Percentiles rank a stretch among this genome's conserved stretches.
phyloP scores from a whole-genome alignment of 176 grass and related monocot species.

The Aegilops bicornis region DNA sequence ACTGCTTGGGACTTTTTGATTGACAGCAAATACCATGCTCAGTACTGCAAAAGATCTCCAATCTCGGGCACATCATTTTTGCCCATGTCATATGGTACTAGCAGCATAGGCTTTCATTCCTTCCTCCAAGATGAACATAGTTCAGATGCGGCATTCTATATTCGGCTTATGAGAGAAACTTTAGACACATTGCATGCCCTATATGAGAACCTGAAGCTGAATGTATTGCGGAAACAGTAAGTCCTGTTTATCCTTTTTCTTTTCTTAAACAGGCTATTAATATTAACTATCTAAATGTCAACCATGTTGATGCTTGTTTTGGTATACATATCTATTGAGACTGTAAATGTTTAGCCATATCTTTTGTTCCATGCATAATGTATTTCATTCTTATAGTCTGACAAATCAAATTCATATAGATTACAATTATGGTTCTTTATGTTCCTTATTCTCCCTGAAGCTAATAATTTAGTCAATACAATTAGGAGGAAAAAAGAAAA shows the following conservation, averaged over 20 bases:
- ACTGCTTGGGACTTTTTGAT: slow-evolving; percentile 86
- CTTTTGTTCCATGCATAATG: slow-evolving; percentile 6
- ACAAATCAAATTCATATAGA: not conserved
- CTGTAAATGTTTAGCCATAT: slow-evolving; percentile 23
- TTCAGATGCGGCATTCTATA: slow-evolving; percentile 51
- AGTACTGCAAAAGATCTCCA: slow-evolving; percentile 53
- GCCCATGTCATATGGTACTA: slow-evolving; percentile 36
- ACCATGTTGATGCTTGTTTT: slow-evolving; percentile 4
- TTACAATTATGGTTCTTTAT: not conserved
- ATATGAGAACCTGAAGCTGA: slow-evolving; percentile 93
- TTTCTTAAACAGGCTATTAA: not conserved
- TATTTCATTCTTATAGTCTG: slow-evolving; percentile 36
- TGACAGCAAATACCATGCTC: slow-evolving; percentile 72
- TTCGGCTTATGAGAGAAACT: slow-evolving; percentile 63
- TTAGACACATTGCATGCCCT: slow-evolving; percentile 83
- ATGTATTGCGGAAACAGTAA: slow-evolving; percentile 90
- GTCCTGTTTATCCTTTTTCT: slow-evolving; percentile 28
- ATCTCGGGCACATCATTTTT: slow-evolving; percentile 43
- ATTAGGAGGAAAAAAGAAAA: not conserved
- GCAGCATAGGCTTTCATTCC: slow-evolving; percentile 20
- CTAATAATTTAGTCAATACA: not conserved
- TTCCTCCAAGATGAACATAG: slow-evolving; percentile 41
- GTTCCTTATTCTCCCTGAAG: not conserved
- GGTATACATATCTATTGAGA: not conserved
- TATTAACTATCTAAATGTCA: not conserved